phyloP scores from a whole-genome alignment of 495 filamentous ascomycete genomes.

The Penicillium atrosanguineum region DNA sequence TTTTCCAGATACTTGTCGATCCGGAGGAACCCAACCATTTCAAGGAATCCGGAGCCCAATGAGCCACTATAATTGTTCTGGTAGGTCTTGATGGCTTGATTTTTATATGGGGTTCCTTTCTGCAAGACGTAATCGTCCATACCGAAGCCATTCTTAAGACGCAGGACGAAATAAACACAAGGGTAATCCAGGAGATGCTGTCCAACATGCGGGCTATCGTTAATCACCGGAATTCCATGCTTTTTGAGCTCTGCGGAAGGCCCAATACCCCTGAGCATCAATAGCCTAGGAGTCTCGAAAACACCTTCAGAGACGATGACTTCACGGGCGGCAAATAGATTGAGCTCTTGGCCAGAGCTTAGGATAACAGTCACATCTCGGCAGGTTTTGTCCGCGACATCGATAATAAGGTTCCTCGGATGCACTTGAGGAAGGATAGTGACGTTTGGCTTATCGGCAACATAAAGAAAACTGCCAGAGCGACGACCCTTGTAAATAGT shows the following conservation, averaged over 20 bases:
- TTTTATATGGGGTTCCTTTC: slow-evolving; percentile 4
- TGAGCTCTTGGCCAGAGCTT: slow-evolving; percentile 5
- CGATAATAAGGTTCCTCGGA: slow-evolving; percentile 48
- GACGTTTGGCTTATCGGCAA: slow-evolving; percentile 50
- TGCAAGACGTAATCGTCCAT: slow-evolving; percentile 50
- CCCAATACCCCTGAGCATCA: slow-evolving; percentile 63
- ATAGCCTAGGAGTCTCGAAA: slow-evolving; percentile 58
- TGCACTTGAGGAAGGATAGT: slow-evolving; percentile 39
- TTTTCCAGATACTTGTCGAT: slow-evolving; percentile 43
- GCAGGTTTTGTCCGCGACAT: slow-evolving; percentile 24
- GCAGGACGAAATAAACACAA: slow-evolving; percentile 45
- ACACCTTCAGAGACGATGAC: slow-evolving; percentile 59
- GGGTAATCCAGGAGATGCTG: slow-evolving; percentile 56
- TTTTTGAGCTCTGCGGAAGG: slow-evolving; percentile 39
- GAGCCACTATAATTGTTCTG: slow-evolving; percentile 41
- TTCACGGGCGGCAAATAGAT: slow-evolving; percentile 29
- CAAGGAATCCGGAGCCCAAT: slow-evolving; percentile 44
- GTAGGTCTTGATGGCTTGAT: slow-evolving; percentile 36
- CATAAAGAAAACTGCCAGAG: slow-evolving; percentile 41
- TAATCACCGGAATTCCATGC: slow-evolving; percentile 45
- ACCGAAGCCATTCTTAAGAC: slow-evolving; percentile 46
- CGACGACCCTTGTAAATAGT: slow-evolving; percentile 54
- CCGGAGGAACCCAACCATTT: slow-evolving; percentile 49
- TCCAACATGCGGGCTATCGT: slow-evolving; percentile 56
- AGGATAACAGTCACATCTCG: slow-evolving; percentile 45